Evolutionary conservation across 768 basidiomycete genomes (phyloP), one percentile per base, ranked within the genome.

Genomic region (Chiua virens): DNA sequence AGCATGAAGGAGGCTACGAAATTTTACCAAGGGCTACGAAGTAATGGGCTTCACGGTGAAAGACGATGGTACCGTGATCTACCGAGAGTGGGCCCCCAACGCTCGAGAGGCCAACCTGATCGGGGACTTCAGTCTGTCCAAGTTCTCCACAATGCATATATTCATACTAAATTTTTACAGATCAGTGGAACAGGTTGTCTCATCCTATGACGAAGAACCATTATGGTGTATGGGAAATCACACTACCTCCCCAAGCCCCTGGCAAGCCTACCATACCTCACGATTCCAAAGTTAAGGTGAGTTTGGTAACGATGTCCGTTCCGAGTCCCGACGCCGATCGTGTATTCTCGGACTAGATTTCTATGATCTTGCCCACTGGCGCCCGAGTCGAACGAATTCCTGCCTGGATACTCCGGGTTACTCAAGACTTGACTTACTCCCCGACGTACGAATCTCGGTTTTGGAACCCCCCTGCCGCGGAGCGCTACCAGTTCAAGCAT

Each of bases 31-130:
- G 54, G 80, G 80, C 6, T 84, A 80, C 67, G 69, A 75, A 42
- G 64, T 58, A 49, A 84, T 83, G 65, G 96, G 96, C 32, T 75
- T 99, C 60, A 85, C 88, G 51, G 80, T 92, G 37, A 76, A 75
- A 36, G 65, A 72, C 34, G 79, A 86, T 50, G 85, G 84, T 47
- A 77, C 85, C 25, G 80, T 98, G 27, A 71, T 79, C 8, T 98
- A 98, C 70, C 78, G 90, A 60, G 97, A 99, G 68, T 99, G 97
- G 97, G 96, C 97, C 9, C 95, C 97, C 0, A 90, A 89, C 58
- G 95, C 89, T 17, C 73, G 62, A 40, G 85, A 87, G 60, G 96
- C 95, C 4, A 79, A 74, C 65, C 72, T 99, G 50, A 92, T 92
- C 60, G 97, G 97, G 39, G 96, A 99, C 41, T 99, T 99, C 77